Evolutionary conservation across 768 basidiomycete species (phyloP).

Genomic region (Suillus clintonianus): DNA sequence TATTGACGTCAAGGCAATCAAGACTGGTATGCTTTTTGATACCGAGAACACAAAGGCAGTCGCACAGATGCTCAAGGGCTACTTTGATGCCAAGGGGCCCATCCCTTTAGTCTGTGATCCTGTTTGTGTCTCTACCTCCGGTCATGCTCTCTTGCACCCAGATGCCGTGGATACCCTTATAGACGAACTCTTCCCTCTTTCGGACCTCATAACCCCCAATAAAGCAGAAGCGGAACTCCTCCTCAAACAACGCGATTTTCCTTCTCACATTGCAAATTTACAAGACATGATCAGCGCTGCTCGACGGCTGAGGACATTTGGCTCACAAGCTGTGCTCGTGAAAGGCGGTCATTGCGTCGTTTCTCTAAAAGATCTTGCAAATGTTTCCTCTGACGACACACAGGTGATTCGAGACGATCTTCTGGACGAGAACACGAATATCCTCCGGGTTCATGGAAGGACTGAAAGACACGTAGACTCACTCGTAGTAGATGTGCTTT

Average conservation of each 20-base stretch:
- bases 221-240: conserved; percentile 77
- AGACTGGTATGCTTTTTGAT: conserved; percentile 88
- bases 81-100: conserved; percentile 33
- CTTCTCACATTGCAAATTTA: conserved; percentile 43
- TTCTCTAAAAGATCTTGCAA: conserved; percentile 45
- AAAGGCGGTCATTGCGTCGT: conserved; percentile 82
- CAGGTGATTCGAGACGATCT: conserved; percentile 47
- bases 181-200: conserved; percentile 66
- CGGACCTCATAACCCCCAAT: conserved; percentile 82
- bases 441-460: conserved; percentile 41
- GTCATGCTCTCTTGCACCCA: conserved; percentile 71
- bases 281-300: conserved; percentile 65
- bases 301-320: conserved; percentile 45
- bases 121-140: conserved; percentile 89
- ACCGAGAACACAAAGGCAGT: conserved; percentile 53
- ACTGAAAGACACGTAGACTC: conserved; percentile 8
- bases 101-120: conserved; percentile 82
- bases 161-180: conserved; percentile 65
- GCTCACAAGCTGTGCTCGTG: conserved; percentile 63
- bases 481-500: conserved; percentile 69
- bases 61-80: conserved; percentile 46
- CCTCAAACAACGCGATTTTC: conserved; percentile 39
- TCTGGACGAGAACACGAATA: conserved; percentile 61
- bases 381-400: conserved; percentile 30
- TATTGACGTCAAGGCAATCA: conserved; percentile 70